These are phyloP conservation scores for Calendula officinalis DNA, from an alignment of 129 eudicot species.

Conservation along the genomic window DNA sequence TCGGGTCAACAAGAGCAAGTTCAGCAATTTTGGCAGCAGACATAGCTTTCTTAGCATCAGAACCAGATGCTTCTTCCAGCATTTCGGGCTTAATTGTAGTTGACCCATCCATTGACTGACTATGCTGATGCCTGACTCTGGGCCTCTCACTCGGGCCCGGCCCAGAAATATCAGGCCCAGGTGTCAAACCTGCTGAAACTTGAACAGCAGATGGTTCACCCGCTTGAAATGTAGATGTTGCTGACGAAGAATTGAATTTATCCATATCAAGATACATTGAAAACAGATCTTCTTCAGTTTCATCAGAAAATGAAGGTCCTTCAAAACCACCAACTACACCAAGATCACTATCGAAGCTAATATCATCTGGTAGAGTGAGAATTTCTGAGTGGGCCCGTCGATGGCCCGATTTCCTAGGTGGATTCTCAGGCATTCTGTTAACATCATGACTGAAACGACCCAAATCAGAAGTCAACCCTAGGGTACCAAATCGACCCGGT, in stretches of 20 bases:
- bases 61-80: constrained; percentile 52
- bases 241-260: constrained; percentile 66
- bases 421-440: constrained; percentile 90
- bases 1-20: constrained; percentile 92
- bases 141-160: constrained; percentile 48
- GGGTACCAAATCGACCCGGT: constrained; percentile 46
- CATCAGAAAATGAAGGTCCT: constrained; percentile 86
- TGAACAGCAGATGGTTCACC: constrained; percentile 54
- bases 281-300: constrained; percentile 80
- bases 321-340: constrained; percentile 86
- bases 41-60: constrained; percentile 79
- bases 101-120: constrained; percentile 95
- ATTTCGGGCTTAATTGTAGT: constrained; percentile 70
- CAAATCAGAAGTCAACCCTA: constrained; percentile 41
- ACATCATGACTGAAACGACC: constrained; percentile 72
- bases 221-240: constrained; percentile 59
- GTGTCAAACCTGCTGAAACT: constrained; percentile 27
- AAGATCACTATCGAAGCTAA: constrained; percentile 91
- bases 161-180: constrained; percentile 25
- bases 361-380: constrained; percentile 79
- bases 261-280: constrained; percentile 94
- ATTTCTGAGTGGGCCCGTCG: constrained; percentile 92
- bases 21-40: constrained; percentile 98
- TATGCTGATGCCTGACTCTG: constrained; percentile 82
- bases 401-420: constrained; percentile 71